Conservation (phyloP, 352 stramenopile genomes). For the Pythium sukuiense region DNA sequence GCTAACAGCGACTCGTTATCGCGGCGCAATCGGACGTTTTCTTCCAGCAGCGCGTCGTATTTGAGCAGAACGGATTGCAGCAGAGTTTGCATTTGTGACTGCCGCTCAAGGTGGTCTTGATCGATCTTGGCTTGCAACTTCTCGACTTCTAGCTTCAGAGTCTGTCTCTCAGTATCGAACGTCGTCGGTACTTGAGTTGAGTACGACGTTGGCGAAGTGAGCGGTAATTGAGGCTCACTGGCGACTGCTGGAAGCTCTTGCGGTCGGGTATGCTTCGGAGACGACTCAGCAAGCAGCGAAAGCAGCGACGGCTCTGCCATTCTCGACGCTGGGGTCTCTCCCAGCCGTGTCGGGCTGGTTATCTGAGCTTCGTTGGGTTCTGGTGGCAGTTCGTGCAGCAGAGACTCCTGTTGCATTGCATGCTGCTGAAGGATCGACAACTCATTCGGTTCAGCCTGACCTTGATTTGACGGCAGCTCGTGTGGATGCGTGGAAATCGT, state of each 20-base stretch:
- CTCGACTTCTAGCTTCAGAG: constrained; percentile 4
- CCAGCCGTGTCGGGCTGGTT: background rate
- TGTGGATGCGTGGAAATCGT: constrained; percentile 14
- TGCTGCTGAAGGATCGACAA: constrained; percentile 18
- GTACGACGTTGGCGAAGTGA: constrained; percentile 21
- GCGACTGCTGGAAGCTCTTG: background rate
- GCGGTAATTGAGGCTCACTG: background rate
- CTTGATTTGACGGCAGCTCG: background rate
- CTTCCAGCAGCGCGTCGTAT: constrained; percentile 22
- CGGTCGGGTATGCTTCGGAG: background rate
- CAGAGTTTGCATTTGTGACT: constrained; percentile 12
- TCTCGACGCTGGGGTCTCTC: constrained; percentile 1
- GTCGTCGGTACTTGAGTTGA: constrained; percentile 6
- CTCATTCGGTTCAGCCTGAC: background rate
- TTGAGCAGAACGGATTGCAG: constrained; percentile 17
- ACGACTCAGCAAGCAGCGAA: constrained; percentile 22
- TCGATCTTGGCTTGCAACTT: constrained; percentile 4
- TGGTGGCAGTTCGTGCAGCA: background rate
- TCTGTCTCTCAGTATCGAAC: background rate
- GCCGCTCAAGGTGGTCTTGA: constrained; percentile 10
- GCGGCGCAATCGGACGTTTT: constrained; percentile 18
- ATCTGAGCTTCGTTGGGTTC: constrained; percentile 3
- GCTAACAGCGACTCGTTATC: constrained; percentile 25
- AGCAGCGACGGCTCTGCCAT: constrained; percentile 25
- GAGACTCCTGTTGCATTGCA: background rate